Conservation (phyloP, 108 stramenopile genomes). For the Skeletonema menzelii region DNA sequence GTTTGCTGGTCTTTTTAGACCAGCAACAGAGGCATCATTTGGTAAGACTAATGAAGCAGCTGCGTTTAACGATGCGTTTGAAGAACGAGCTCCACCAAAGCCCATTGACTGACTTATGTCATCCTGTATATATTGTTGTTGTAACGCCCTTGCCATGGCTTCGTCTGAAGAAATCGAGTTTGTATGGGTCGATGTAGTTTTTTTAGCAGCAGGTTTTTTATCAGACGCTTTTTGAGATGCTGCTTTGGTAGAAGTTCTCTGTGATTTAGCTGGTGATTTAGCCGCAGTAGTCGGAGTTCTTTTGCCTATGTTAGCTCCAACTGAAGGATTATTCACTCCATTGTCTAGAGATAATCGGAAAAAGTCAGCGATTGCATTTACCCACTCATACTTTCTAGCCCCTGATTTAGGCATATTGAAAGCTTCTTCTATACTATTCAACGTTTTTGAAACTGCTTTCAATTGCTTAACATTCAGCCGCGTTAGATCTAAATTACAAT, state of each 20-base stretch:
- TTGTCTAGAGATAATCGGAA: background rate
- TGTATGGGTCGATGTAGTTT: background rate
- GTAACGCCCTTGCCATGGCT: conserved; percentile 18
- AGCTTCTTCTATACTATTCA: background rate
- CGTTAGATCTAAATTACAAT: background rate
- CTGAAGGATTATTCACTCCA: background rate
- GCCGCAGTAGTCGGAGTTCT: background rate
- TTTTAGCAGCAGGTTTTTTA: background rate
- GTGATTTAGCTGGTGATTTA: conserved; percentile 1
- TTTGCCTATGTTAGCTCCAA: background rate
- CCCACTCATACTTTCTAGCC: conserved; percentile 24
- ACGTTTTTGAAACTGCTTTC: background rate
- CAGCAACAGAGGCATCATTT: conserved; percentile 7
- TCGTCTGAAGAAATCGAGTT: conserved; percentile 10
- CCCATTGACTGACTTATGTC: background rate
- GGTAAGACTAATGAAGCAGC: too few relatives aligned
- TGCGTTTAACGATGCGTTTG: conserved; percentile 1
- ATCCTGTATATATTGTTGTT: conserved; percentile 13
- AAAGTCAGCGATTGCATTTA: conserved; percentile 2
- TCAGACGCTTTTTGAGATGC: background rate
- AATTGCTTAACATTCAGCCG: background rate
- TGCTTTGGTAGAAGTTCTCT: background rate
- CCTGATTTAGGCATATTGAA: conserved; percentile 22
- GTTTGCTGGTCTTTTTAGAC: conserved; percentile 4
- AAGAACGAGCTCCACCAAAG: background rate